A percentile compares a stretch with the other conserved stretches of the same genome.
Evolutionary conservation across 257 asterid genomes (phyloP).

Genomic region (Fraxinus anomala): DNA sequence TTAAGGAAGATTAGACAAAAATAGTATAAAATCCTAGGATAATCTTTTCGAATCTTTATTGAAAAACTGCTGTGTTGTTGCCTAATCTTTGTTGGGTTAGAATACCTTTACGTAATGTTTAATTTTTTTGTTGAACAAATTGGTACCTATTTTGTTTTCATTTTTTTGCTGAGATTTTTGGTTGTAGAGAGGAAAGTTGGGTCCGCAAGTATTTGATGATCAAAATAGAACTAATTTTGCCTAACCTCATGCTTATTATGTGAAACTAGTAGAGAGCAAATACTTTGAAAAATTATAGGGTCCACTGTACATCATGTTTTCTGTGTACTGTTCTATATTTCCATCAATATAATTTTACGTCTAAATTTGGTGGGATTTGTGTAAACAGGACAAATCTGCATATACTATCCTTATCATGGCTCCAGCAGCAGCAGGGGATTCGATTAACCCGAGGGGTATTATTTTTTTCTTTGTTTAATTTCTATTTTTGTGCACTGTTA

Average conservation of each 20-base stretch:
- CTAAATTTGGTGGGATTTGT: constrained; percentile 17
- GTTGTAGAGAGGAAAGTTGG: background rate
- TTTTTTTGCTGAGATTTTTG: background rate
- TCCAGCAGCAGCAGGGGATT: constrained; percentile 31
- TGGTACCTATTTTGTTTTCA: background rate
- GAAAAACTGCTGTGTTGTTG: background rate
- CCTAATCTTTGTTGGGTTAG: background rate
- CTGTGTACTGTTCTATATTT: background rate
- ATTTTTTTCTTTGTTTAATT: background rate
- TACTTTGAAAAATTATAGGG: background rate
- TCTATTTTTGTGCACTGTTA: background rate
- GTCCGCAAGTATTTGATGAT: background rate
- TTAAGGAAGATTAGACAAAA: background rate
- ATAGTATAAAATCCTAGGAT: background rate
- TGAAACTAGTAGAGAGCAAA: background rate
- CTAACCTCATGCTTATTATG: background rate
- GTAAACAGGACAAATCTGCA: constrained; percentile 7
- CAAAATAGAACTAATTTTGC: background rate
- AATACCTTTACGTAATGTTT: background rate
- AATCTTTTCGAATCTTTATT: background rate
- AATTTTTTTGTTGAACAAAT: background rate
- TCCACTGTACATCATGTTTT: background rate
- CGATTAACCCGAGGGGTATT: constrained; percentile 31
- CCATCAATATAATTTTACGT: constrained; percentile 9
- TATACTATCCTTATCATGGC: constrained; percentile 19